These are phyloP conservation scores for Marchantia polymorpha DNA, from an alignment of 225 moss, liverwort and hornwort species.

Conservation along the genomic window DNA sequence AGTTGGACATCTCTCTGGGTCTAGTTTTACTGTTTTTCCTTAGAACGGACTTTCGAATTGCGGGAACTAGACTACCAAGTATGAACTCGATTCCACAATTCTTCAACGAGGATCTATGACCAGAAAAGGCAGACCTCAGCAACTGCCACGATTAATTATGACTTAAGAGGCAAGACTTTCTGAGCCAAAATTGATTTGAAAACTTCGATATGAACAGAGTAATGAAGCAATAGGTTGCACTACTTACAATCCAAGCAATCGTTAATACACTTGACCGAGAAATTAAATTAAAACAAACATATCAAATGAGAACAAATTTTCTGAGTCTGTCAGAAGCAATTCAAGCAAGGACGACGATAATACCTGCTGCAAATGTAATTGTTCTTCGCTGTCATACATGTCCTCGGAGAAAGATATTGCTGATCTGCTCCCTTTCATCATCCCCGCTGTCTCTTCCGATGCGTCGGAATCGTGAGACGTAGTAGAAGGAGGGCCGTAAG, in stretches of 20 bases:
- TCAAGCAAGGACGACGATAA: neutral
- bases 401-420: slow-evolving; percentile 5
- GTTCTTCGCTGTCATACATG: slow-evolving; percentile 22
- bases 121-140: neutral
- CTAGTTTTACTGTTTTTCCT: neutral
- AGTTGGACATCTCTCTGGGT: neutral
- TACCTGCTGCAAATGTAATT: slow-evolving; percentile 18
- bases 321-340: neutral
- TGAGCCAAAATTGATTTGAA: neutral
- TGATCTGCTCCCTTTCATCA: slow-evolving; percentile 4
- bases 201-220: neutral
- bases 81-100: neutral
- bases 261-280: neutral
- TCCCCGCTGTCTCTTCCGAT: slow-evolving; percentile 5
- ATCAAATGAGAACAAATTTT: no score
- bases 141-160: neutral
- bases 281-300: neutral
- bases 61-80: neutral
- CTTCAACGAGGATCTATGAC: neutral
- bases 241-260: neutral
- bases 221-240: neutral
- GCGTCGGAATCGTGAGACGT: neutral
- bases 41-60: neutral
- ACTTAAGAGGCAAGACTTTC: neutral
- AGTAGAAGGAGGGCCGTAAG: neutral